Conservation (phyloP, 192 early-diverging fungal genomes). For the Lobosporangium transversale region DNA sequence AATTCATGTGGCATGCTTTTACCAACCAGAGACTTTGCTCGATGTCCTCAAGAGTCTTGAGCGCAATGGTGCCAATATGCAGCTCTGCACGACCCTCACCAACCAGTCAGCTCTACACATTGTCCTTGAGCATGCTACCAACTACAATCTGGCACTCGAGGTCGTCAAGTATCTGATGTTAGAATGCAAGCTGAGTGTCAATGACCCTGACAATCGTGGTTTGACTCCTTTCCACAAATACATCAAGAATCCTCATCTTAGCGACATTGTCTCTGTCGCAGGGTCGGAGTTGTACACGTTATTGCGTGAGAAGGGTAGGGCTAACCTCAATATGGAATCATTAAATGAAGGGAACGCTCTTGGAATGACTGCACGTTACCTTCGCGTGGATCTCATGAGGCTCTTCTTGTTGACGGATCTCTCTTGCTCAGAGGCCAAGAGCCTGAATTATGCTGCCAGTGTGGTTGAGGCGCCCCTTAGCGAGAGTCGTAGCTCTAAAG, state of each 20-base stretch:
- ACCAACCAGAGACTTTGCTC: slow-evolving; percentile 38
- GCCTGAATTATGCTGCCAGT: slow-evolving; percentile 25
- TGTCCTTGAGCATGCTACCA: slow-evolving; percentile 44
- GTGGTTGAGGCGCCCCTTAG: slow-evolving; percentile 46
- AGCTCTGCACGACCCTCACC: slow-evolving; percentile 30
- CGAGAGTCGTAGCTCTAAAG: slow-evolving; percentile 33
- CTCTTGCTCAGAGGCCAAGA: slow-evolving; percentile 37
- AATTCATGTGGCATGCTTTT: slow-evolving; percentile 42
- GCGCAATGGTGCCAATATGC: slow-evolving; percentile 47
- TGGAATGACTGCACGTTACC: slow-evolving; percentile 38
- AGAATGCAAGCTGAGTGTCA: slow-evolving; percentile 38
- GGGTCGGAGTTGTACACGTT: slow-evolving; percentile 40
- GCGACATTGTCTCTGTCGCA: slow-evolving; percentile 38
- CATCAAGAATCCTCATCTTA: slow-evolving; percentile 41
- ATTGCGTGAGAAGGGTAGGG: slow-evolving; percentile 32
- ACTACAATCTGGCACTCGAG: slow-evolving; percentile 30
- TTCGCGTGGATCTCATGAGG: slow-evolving; percentile 47
- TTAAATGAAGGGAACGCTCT: slow-evolving; percentile 42
- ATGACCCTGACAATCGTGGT: slow-evolving; percentile 42
- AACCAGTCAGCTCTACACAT: slow-evolving; percentile 43
- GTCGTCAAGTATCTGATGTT: slow-evolving; percentile 27
- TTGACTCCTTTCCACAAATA: slow-evolving; percentile 51
- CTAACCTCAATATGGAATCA: slow-evolving; percentile 34
- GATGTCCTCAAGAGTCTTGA: slow-evolving; percentile 42
- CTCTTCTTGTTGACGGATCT: slow-evolving; percentile 41